These are phyloP conservation scores for Dimargaris cristalligena DNA, from an alignment of 192 early-diverging fungal species.

Conservation along the genomic window DNA sequence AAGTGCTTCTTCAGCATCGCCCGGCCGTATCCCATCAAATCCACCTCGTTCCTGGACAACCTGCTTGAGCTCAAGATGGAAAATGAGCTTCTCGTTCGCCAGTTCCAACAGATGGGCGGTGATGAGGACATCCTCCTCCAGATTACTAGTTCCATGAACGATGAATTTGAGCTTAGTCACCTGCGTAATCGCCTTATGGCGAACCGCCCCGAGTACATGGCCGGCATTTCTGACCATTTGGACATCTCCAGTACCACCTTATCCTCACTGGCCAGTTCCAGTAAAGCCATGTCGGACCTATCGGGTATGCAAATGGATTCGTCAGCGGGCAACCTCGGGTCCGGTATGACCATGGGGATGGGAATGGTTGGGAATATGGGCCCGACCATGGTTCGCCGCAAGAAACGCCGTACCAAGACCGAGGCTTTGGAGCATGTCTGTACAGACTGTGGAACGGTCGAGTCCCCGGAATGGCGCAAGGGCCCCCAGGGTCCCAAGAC, in stretches of 20 bases:
- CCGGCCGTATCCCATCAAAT: slow-evolving; percentile 23
- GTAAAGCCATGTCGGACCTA: not conserved
- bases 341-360: no score
- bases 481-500: slow-evolving; percentile 44
- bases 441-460: slow-evolving; percentile 28
- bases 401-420: slow-evolving; percentile 20
- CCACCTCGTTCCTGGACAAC: slow-evolving; percentile 22
- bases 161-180: slow-evolving; percentile 1
- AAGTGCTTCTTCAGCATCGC: slow-evolving; percentile 28
- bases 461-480: slow-evolving; percentile 36
- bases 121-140: slow-evolving; percentile 2
- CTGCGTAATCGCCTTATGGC: not conserved
- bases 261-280: not conserved
- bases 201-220: not conserved
- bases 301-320: not conserved
- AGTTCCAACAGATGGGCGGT: slow-evolving; percentile 15
- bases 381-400: slow-evolving; percentile 8
- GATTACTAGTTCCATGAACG: not conserved
- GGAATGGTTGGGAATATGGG: no score
- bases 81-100: slow-evolving; percentile 21
- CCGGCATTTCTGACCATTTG: not conserved
- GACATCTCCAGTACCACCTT: not conserved
- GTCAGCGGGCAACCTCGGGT: not conserved
- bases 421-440: slow-evolving; percentile 27
- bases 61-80: slow-evolving; percentile 30